Conservation (phyloP, 345 rosid genomes). For the Brassica nigra region DNA sequence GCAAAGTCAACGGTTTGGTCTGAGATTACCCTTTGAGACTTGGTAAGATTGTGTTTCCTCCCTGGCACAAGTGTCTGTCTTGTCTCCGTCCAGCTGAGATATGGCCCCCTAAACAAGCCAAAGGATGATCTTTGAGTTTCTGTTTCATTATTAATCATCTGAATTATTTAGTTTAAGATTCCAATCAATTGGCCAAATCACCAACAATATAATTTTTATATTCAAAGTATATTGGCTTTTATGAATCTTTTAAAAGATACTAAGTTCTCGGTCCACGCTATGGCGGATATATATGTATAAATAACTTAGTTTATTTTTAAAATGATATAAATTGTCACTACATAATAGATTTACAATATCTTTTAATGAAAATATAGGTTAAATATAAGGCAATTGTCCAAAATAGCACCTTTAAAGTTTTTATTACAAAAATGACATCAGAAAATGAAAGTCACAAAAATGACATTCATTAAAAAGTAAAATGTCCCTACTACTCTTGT, state of each 20-base stretch:
- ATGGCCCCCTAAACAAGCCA: conserved; percentile 35
- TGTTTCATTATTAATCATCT: conserved; percentile 12
- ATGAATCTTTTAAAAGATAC: neutral
- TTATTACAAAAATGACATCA: too few species aligned
- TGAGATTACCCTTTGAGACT: conserved; percentile 43
- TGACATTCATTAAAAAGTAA: too few species aligned
- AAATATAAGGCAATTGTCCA: too few species aligned
- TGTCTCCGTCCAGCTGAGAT: conserved; percentile 35
- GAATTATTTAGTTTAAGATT: neutral
- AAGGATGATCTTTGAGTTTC: conserved; percentile 31
- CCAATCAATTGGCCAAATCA: neutral
- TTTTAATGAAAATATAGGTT: too few species aligned
- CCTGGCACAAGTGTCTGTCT: conserved; percentile 39
- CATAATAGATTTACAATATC: too few species aligned
- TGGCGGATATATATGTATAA: too few species aligned
- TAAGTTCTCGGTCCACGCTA: neutral
- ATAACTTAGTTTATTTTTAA: too few species aligned
- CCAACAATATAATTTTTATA: conserved; percentile 14
- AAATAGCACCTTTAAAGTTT: too few species aligned
- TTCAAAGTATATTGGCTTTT: neutral
- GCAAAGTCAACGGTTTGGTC: conserved; percentile 42
- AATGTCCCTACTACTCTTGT: too few species aligned
- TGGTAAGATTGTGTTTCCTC: conserved; percentile 37
- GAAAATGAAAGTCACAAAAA: too few species aligned
- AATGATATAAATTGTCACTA: too few species aligned